A percentile compares a stretch with the other conserved stretches of the same genome.
phyloP scores from a whole-genome alignment of 2,329 filamentous ascomycete species.

The Sporothrix inflata region DNA sequence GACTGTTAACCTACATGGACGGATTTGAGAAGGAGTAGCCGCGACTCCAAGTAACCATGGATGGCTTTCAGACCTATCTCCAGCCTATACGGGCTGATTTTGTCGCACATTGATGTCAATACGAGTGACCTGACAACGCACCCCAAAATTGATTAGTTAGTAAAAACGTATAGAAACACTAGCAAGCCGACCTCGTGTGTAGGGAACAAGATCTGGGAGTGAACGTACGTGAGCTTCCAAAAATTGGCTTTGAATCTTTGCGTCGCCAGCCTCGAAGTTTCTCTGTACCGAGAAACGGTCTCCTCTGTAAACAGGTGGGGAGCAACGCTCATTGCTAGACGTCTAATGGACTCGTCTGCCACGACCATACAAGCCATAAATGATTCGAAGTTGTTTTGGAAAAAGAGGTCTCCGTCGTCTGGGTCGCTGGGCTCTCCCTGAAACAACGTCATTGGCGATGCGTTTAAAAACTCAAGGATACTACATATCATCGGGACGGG shows the following conservation, averaged over 20 bases:
- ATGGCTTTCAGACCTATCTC: slow-evolving; percentile 52
- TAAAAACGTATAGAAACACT: background rate
- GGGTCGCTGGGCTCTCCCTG: slow-evolving; percentile 44
- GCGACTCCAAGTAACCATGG: slow-evolving; percentile 60
- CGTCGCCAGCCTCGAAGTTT: slow-evolving; percentile 44
- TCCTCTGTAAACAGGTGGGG: slow-evolving; percentile 52
- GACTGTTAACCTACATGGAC: slow-evolving; percentile 49
- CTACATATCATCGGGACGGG: slow-evolving; percentile 52
- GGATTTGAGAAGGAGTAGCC: slow-evolving; percentile 55
- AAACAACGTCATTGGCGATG: slow-evolving; percentile 56
- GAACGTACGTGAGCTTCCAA: slow-evolving; percentile 56
- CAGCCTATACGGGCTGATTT: slow-evolving; percentile 49
- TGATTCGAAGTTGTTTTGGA: slow-evolving; percentile 53
- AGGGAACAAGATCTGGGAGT: background rate
- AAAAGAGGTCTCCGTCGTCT: slow-evolving; percentile 45
- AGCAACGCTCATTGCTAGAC: slow-evolving; percentile 52
- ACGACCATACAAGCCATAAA: slow-evolving; percentile 60
- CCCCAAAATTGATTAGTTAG: background rate
- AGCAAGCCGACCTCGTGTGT: background rate
- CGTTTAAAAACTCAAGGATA: slow-evolving; percentile 61
- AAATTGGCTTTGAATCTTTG: slow-evolving; percentile 49
- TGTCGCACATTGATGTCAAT: slow-evolving; percentile 55
- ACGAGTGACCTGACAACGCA: slow-evolving; percentile 42
- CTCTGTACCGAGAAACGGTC: slow-evolving; percentile 43
- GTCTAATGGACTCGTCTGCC: slow-evolving; percentile 53